Percentiles rank a stretch among this genome's conserved stretches.
phyloP scores from a whole-genome alignment of 2,329 filamentous ascomycete species.

The Monosporascus sp. region DNA sequence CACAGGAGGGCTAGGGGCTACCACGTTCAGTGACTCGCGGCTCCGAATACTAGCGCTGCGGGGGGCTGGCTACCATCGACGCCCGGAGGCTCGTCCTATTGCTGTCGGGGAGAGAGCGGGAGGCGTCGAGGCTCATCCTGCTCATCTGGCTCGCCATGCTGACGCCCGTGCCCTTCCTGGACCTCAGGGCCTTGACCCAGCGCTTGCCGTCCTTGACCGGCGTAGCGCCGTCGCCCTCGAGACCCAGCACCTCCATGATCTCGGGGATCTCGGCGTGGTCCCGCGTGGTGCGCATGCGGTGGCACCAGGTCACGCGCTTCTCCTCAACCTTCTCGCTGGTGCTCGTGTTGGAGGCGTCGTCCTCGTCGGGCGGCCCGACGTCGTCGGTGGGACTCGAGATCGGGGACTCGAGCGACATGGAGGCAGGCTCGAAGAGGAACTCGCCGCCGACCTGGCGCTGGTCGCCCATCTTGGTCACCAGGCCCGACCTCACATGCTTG shows the following conservation, averaged over 20 bases:
- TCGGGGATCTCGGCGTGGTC: conserved; percentile 71
- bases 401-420: conserved; percentile 35
- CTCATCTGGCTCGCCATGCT: conserved; percentile 47
- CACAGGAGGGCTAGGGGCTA: neutral
- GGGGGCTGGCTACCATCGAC: neutral
- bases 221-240: conserved; percentile 35
- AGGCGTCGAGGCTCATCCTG: conserved; percentile 32
- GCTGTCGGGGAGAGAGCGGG: neutral
- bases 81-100: neutral
- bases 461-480: conserved; percentile 60
- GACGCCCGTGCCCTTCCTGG: conserved; percentile 49
- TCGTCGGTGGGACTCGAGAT: conserved; percentile 32
- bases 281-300: conserved; percentile 73
- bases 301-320: conserved; percentile 70
- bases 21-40: too few relatives aligned
- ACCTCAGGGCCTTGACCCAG: conserved; percentile 41
- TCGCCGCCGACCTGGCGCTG: conserved; percentile 69
- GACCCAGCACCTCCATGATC: conserved; percentile 57
- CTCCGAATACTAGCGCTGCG: too few relatives aligned
- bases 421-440: conserved; percentile 63
- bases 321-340: conserved; percentile 32
- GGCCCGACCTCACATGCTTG: conserved; percentile 49
- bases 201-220: conserved; percentile 35
- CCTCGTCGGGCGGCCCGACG: conserved; percentile 2
- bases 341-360: conserved; percentile 1